These are phyloP conservation scores for Chrysoporthe deuterocubensis DNA, from an alignment of 2,329 filamentous ascomycete species.

Conservation along the genomic window DNA sequence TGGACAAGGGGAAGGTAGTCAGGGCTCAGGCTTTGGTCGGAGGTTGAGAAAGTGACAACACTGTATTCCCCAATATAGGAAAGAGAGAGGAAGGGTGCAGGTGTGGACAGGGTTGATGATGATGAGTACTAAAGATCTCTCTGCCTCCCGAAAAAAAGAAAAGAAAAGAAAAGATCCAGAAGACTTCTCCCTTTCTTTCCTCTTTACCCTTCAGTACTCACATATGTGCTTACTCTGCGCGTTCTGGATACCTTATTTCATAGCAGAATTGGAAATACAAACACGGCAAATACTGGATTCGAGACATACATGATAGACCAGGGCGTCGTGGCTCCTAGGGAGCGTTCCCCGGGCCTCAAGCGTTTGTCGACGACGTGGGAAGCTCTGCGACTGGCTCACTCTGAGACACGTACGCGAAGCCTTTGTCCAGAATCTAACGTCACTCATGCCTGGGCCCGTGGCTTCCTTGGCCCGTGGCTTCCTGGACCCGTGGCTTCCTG, in stretches of 20 bases:
- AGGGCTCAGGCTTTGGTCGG: slow-evolving; percentile 34
- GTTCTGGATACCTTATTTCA: background rate
- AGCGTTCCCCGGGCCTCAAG: too few relatives aligned
- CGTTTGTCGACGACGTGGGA: too few relatives aligned
- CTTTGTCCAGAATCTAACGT: too few relatives aligned
- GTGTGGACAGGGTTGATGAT: background rate
- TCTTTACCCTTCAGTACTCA: background rate
- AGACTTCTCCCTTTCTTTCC: background rate
- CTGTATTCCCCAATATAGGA: background rate
- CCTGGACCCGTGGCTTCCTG: too few relatives aligned
- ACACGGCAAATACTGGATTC: background rate
- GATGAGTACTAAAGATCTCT: background rate
- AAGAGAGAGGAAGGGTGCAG: too few relatives aligned
- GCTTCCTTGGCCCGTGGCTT: too few relatives aligned
- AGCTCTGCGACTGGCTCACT: too few relatives aligned
- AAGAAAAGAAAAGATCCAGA: background rate
- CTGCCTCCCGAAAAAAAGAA: background rate
- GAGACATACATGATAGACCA: too few relatives aligned
- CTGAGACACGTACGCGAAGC: too few relatives aligned
- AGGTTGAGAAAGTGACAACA: background rate
- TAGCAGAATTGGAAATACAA: background rate
- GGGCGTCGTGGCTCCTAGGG: too few relatives aligned
- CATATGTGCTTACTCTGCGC: background rate
- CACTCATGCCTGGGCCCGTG: too few relatives aligned
- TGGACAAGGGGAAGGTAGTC: slow-evolving; percentile 57